These are phyloP conservation scores for Podila epicladia DNA, from an alignment of 192 early-diverging fungal species.

Conservation along the genomic window DNA sequence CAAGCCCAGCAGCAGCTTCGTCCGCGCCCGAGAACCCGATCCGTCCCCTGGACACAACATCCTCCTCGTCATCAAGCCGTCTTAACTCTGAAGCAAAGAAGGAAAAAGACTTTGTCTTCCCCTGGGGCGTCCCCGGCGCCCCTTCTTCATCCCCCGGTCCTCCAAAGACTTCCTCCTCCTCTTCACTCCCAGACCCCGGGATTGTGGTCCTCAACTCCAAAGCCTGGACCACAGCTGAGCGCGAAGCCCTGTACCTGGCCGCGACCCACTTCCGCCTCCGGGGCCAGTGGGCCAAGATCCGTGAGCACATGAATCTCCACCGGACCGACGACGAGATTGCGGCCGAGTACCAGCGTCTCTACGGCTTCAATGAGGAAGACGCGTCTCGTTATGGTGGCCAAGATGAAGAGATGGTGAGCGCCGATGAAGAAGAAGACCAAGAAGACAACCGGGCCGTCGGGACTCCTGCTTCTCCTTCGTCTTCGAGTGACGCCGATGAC, in stretches of 20 bases:
- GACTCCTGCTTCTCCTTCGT: background rate
- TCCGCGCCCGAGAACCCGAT: background rate
- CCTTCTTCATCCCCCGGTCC: background rate
- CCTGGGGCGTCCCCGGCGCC: constrained; percentile 27
- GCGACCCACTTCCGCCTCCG: constrained; percentile 15
- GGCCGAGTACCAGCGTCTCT: constrained; percentile 27
- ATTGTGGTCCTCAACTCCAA: constrained; percentile 17
- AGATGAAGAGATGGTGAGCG: constrained; percentile 1
- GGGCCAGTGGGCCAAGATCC: constrained; percentile 42
- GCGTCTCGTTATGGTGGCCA: background rate
- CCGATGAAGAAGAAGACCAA: background rate
- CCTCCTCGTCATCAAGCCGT: background rate
- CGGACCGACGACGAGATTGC: constrained; percentile 36
- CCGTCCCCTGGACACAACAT: no score
- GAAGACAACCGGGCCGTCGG: background rate
- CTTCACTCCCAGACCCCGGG: constrained; percentile 10
- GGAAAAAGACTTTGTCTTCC: constrained; percentile 18
- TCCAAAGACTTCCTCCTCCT: no score
- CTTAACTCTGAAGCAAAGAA: background rate
- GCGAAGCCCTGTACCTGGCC: constrained; percentile 30
- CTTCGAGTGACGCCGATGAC: constrained; percentile 8
- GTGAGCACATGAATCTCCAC: constrained; percentile 36
- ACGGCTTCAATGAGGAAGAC: background rate
- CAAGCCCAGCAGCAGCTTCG: constrained; percentile 1
- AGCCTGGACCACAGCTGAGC: constrained; percentile 27